Evolutionary conservation across 2,329 filamentous ascomycete genomes (phyloP).

Genomic region (Zalaria obscura): DNA sequence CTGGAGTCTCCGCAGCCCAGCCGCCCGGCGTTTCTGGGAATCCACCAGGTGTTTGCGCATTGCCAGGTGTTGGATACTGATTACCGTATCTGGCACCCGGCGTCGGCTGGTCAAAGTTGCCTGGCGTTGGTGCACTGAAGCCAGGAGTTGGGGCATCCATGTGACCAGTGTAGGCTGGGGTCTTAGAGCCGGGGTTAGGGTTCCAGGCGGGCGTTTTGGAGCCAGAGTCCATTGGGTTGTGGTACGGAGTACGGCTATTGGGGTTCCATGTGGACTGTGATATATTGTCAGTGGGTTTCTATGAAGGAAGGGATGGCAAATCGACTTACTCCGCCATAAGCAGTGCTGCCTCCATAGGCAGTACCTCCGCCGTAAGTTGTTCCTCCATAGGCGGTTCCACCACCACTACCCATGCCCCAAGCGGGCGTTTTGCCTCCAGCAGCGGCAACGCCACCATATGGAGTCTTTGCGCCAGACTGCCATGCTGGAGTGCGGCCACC

Average conservation of each 20-base stretch:
- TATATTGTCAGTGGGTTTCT: conserved; percentile 6
- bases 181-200: conserved; percentile 52
- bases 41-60: conserved; percentile 44
- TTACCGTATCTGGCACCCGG: conserved; percentile 22
- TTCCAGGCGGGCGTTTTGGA: conserved; percentile 31
- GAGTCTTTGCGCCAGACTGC: conserved; percentile 22
- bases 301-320: not conserved
- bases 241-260: conserved; percentile 42
- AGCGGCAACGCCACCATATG: conserved; percentile 32
- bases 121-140: conserved; percentile 28
- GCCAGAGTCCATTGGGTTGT: conserved; percentile 47
- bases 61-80: conserved; percentile 25
- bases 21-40: conserved; percentile 37
- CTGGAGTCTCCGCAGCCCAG: conserved; percentile 44
- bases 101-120: conserved; percentile 17
- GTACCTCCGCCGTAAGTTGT: conserved; percentile 52
- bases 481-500: conserved; percentile 35
- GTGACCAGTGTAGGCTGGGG: conserved; percentile 47
- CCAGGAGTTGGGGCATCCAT: conserved; percentile 51
- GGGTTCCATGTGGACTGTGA: conserved; percentile 22
- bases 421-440: conserved; percentile 17
- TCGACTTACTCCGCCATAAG: conserved; percentile 20
- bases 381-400: conserved; percentile 30
- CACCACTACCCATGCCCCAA: conserved; percentile 23
- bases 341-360: conserved; percentile 35